Percentiles rank a stretch among this genome's conserved stretches.
phyloP scores from a whole-genome alignment of 768 basidiomycete species.

The Tulasnella sp. region DNA sequence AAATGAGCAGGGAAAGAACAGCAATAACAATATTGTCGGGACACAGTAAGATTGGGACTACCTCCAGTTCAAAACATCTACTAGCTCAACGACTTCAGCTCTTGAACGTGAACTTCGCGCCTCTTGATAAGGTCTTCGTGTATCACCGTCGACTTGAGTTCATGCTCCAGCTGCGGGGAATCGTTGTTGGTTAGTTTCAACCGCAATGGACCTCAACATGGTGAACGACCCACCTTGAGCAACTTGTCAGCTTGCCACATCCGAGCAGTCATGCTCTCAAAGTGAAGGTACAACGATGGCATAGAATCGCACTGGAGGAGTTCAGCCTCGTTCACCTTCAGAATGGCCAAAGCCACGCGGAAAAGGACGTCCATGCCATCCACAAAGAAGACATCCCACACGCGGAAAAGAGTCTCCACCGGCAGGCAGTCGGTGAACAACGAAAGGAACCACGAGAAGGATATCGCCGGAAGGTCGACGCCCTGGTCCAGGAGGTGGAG shows the following conservation, averaged over 20 bases:
- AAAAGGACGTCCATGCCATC: conserved; percentile 92
- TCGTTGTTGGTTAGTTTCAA: background rate
- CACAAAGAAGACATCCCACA: conserved; percentile 95
- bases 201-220: background rate
- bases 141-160: conserved; percentile 56
- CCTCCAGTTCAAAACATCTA: background rate
- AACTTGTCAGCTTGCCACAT: conserved; percentile 94
- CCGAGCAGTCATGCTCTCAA: conserved; percentile 87
- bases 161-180: conserved; percentile 55
- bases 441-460: conserved; percentile 98
- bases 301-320: conserved; percentile 82
- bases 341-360: conserved; percentile 84
- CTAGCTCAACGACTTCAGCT: conserved; percentile 31
- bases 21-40: conserved; percentile 25
- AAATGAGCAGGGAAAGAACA: conserved; percentile 11
- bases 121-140: conserved; percentile 62
- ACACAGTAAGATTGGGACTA: background rate
- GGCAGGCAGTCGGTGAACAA: conserved; percentile 96
- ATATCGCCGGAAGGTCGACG: conserved; percentile 90
- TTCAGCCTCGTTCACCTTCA: conserved; percentile 82
- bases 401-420: conserved; percentile 93
- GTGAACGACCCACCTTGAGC: conserved; percentile 65
- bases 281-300: conserved; percentile 83
- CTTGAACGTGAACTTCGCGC: conserved; percentile 56
- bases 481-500: conserved; percentile 76